A percentile compares a stretch with the other conserved stretches of the same genome.
Conservation (phyloP, 768 basidiomycete species). For the Russula brevipes region DNA sequence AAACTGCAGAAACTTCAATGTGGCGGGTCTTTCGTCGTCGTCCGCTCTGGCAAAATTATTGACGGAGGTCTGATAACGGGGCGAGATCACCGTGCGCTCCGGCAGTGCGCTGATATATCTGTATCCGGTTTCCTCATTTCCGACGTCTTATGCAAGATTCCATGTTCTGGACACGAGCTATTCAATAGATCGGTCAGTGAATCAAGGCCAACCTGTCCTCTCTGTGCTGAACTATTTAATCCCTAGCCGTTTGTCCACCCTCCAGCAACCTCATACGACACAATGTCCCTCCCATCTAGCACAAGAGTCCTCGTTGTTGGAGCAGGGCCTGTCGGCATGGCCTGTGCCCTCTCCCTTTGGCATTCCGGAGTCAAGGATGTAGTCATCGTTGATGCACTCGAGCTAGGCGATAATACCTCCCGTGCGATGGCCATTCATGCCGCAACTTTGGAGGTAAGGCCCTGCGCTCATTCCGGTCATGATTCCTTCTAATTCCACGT, state of each 20-base stretch:
- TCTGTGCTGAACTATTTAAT: conserved; percentile 1
- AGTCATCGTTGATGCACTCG: conserved; percentile 41
- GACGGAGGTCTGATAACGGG: too few species aligned
- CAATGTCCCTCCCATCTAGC: conserved; percentile 32
- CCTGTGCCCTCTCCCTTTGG: conserved; percentile 43
- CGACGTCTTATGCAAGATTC: conserved; percentile 5
- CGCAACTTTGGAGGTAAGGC: conserved; percentile 47
- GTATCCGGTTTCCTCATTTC: background rate
- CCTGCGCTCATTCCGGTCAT: background rate
- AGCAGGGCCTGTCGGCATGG: conserved; percentile 47
- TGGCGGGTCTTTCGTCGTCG: too few species aligned
- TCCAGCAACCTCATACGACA: background rate
- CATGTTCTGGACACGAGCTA: too few species aligned
- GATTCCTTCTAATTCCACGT: conserved; percentile 34
- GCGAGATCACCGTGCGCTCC: too few species aligned
- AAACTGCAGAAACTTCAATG: too few species aligned
- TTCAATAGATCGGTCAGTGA: too few species aligned
- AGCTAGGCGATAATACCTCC: conserved; percentile 36
- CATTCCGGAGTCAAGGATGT: conserved; percentile 41
- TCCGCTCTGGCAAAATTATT: too few species aligned
- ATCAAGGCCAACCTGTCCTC: background rate
- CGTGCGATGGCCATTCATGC: conserved; percentile 47
- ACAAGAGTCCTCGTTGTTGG: conserved; percentile 47
- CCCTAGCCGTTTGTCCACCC: background rate
- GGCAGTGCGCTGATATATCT: too few species aligned